These are phyloP conservation scores for Zygosaccharomyces pseudobailii DNA, from an alignment of 1,139 yeast species.

Conservation along the genomic window DNA sequence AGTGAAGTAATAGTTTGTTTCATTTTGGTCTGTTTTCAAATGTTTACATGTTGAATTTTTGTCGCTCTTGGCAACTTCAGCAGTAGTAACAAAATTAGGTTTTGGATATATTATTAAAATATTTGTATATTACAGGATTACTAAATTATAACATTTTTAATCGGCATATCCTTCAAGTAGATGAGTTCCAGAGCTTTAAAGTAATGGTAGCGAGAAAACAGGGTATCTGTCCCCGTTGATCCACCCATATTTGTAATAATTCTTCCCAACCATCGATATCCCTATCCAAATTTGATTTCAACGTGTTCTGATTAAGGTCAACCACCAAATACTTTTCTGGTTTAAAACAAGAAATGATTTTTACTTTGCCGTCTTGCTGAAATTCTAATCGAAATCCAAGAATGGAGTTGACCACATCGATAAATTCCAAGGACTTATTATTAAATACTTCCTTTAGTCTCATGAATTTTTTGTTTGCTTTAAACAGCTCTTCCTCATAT, in stretches of 20 bases:
- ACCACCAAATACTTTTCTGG: conserved; percentile 36
- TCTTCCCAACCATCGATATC: conserved; percentile 44
- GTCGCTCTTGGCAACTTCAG: not conserved
- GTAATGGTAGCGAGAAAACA: conserved; percentile 77
- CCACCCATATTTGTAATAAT: conserved; percentile 62
- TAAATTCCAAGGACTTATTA: conserved; percentile 69
- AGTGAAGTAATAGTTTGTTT: not conserved
- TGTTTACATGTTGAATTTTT: not conserved
- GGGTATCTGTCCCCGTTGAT: conserved; percentile 66
- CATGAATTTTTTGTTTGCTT: conserved; percentile 50
- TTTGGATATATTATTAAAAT: not conserved
- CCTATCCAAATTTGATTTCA: conserved; percentile 31
- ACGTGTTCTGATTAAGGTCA: conserved; percentile 33
- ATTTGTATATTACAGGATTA: not conserved
- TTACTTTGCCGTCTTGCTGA: conserved; percentile 60
- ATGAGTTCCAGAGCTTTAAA: conserved; percentile 52
- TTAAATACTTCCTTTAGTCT: conserved; percentile 62
- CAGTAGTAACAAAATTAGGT: not conserved
- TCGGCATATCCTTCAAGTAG: conserved; percentile 7
- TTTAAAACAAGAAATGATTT: conserved; percentile 54
- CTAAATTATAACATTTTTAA: not conserved
- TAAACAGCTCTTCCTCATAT: conserved; percentile 47
- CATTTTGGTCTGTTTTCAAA: not conserved
- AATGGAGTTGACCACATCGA: conserved; percentile 62
- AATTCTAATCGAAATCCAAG: conserved; percentile 76